Percentiles rank a stretch among this genome's conserved stretches.
Conservation (phyloP, 2,329 filamentous ascomycete species). For the Bertia moriformis region DNA sequence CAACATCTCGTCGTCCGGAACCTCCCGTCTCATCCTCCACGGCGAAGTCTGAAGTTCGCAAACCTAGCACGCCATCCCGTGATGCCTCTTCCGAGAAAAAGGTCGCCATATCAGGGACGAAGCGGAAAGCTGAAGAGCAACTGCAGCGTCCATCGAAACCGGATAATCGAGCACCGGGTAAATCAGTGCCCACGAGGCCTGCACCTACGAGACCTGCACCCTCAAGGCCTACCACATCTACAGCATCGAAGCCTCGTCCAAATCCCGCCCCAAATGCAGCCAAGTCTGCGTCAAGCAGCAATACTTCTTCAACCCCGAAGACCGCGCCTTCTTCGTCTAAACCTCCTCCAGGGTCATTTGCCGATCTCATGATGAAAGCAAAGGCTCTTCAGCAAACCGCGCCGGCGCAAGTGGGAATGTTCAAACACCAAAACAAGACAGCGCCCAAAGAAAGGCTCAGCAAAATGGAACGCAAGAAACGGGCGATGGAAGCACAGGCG, state of each 20-base stretch:
- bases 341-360: slow-evolving; percentile 41
- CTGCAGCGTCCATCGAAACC: slow-evolving; percentile 13
- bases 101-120: slow-evolving; percentile 12
- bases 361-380: slow-evolving; percentile 41
- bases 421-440: slow-evolving; percentile 35
- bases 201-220: slow-evolving; percentile 4
- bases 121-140: slow-evolving; percentile 25
- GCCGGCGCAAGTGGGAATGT: slow-evolving; percentile 9
- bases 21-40: background rate
- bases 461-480: slow-evolving; percentile 33
- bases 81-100: slow-evolving; percentile 7
- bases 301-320: background rate
- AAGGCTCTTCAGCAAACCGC: slow-evolving; percentile 26
- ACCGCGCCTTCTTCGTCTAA: slow-evolving; percentile 17
- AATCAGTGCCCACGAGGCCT: slow-evolving; percentile 3
- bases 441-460: slow-evolving; percentile 36
- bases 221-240: background rate
- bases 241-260: slow-evolving; percentile 2
- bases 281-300: background rate
- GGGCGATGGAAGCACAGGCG: slow-evolving; percentile 19
- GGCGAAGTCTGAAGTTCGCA: background rate
- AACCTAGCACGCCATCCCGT: slow-evolving; percentile 2
- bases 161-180: slow-evolving; percentile 7
- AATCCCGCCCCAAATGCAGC: slow-evolving; percentile 4
- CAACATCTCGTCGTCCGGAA: slow-evolving; percentile 1